Evolutionary conservation across 2,329 filamentous ascomycete species (phyloP), one percentile per base, ranked within the genome.

Genomic region (Penicillium digitatum): DNA sequence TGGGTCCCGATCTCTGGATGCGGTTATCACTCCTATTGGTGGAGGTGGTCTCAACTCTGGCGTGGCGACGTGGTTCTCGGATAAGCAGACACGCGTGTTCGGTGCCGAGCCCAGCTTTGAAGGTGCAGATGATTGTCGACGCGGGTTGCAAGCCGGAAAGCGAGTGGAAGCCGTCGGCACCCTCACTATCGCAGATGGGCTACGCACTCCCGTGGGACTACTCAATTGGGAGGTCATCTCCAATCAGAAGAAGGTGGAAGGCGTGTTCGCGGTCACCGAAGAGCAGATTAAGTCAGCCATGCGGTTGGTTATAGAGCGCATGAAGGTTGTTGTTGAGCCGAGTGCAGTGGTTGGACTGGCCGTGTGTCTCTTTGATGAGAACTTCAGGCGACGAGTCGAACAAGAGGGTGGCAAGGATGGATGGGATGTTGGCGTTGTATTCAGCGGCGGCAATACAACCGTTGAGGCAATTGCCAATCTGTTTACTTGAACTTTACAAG

Each of bases 301-400:
- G 82, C 76, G 82, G 58, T 73, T 97, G 58, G 87, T 95, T 32
- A 76, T 92, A 59, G 93, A 97, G 81, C 78, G 92, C 55, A 85
- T 94, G 80, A 96, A 97, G 82, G 76, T 95, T 44, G 85, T 96
- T 22, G 85, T 96, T 12, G 93, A 97, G 79, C 93, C 93, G 22
- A 92, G 87, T 72, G 84, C 88, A 0, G 90, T 87, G 2, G 92
- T 96, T n/a, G 84, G 85, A 1, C 72, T 97, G 56, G 94, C 93
- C 0, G 88, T 89, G 8, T 87, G 86, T 49, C 75, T 97, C 62
- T 96, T 84, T 62, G 88, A 96, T 70, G 89, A 95, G 73, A 89
- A 91, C 4, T 96, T 96, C 59, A 78, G 90, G 55, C 70, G 67
- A 12, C 72, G 87, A 72, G 87, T 92, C 11, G 72, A 72, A 52